phyloP scores from a whole-genome alignment of 2,329 filamentous ascomycete species.

The Diaporthe amygdali region DNA sequence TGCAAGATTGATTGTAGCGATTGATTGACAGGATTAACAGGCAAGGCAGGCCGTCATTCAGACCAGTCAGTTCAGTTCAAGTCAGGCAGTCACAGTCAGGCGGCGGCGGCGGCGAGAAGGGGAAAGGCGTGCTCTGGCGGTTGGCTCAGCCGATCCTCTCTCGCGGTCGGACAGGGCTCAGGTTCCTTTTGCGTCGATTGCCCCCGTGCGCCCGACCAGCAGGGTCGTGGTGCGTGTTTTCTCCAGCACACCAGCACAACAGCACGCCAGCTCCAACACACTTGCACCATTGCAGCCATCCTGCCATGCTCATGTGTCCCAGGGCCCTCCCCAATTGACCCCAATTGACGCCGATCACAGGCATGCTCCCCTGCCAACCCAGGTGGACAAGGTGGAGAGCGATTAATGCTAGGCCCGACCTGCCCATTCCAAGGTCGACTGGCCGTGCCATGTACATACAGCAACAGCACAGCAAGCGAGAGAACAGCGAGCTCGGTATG shows the following conservation, averaged over 20 bases:
- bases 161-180: slow-evolving; percentile 10
- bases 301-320: not conserved
- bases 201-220: slow-evolving; percentile 1
- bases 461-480: no score
- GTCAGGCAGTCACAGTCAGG: slow-evolving; percentile 6
- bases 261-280: not conserved
- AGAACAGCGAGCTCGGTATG: no score
- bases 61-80: not conserved
- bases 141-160: slow-evolving; percentile 17
- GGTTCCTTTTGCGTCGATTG: slow-evolving; percentile 17
- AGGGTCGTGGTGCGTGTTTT: not conserved
- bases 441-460: not conserved
- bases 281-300: not conserved
- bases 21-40: slow-evolving; percentile 6
- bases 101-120: slow-evolving; percentile 17
- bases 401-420: not conserved
- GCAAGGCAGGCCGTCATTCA: not conserved
- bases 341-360: not conserved
- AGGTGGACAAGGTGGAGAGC: not conserved
- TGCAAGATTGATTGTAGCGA: not conserved
- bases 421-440: slow-evolving; percentile 1
- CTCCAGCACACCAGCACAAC: not conserved
- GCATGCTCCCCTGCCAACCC: not conserved
- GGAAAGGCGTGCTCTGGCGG: slow-evolving; percentile 11
- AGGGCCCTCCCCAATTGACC: no score